Conservation (phyloP, 1,284 basidiomycete species). For the Trichosporon faecale region DNA sequence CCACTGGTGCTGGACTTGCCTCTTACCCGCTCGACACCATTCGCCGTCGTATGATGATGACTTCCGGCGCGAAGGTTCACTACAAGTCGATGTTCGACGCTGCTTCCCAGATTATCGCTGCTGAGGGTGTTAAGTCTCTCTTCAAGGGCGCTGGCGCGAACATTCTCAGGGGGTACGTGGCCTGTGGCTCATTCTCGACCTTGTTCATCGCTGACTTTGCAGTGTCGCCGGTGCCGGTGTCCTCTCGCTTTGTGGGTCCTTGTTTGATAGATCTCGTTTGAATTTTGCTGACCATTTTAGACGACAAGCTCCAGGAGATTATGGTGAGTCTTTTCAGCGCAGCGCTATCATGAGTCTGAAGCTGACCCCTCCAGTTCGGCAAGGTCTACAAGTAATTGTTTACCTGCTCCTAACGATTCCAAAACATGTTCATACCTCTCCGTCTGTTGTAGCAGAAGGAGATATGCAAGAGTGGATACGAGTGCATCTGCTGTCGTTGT, state of each 20-base stretch:
- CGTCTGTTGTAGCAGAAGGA: background rate
- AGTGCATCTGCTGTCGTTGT: too few species aligned
- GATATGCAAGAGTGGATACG: background rate
- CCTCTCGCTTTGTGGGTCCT: conserved; percentile 56
- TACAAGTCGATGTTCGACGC: conserved; percentile 52
- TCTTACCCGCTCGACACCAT: conserved; percentile 94
- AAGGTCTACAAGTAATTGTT: conserved; percentile 64
- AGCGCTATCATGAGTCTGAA: too few species aligned
- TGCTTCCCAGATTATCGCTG: conserved; percentile 61
- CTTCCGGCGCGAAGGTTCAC: conserved; percentile 64
- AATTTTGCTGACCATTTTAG: background rate
- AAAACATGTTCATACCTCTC: background rate
- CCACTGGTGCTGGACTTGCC: conserved; percentile 90
- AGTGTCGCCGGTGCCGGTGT: conserved; percentile 64
- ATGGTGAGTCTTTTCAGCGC: too few species aligned
- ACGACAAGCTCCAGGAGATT: conserved; percentile 59
- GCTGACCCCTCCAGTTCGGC: too few species aligned
- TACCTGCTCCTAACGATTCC: background rate
- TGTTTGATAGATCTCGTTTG: too few species aligned
- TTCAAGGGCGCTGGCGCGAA: too few species aligned
- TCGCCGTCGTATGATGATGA: conserved; percentile 97
- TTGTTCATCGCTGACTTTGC: too few species aligned
- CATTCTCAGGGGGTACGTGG: too few species aligned
- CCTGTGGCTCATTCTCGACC: too few species aligned
- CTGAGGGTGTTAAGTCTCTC: conserved; percentile 24